Evolutionary conservation across 768 basidiomycete species (phyloP).

Genomic region (Pleurotus giganteus): DNA sequence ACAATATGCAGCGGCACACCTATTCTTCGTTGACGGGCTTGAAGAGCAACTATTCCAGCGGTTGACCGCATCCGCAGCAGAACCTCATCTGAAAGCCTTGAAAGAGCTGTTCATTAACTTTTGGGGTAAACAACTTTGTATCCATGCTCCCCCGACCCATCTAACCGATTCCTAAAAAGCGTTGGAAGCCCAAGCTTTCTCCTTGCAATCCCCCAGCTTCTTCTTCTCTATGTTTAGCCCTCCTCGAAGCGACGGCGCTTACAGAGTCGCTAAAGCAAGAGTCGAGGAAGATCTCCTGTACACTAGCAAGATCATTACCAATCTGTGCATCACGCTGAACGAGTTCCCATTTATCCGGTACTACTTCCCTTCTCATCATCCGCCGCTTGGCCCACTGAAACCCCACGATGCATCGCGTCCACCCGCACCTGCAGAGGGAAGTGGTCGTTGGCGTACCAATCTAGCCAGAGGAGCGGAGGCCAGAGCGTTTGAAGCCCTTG

Average conservation of each 20-base stretch:
- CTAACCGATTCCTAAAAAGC: slow-evolving; percentile 42
- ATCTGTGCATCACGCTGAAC: slow-evolving; percentile 84
- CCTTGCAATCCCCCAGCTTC: slow-evolving; percentile 67
- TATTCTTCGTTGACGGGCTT: slow-evolving; percentile 92
- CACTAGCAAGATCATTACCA: slow-evolving; percentile 72
- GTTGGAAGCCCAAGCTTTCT: slow-evolving; percentile 84
- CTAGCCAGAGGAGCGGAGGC: slow-evolving; percentile 72
- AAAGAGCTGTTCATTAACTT: slow-evolving; percentile 93
- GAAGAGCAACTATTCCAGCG: slow-evolving; percentile 75
- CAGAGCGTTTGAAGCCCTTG: slow-evolving; percentile 65
- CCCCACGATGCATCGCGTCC: slow-evolving; percentile 63
- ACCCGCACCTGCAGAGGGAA: slow-evolving; percentile 61
- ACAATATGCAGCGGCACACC: slow-evolving; percentile 81
- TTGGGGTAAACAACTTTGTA: slow-evolving; percentile 61
- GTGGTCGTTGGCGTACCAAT: slow-evolving; percentile 76
- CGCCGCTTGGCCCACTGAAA: slow-evolving; percentile 81
- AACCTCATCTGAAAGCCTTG: slow-evolving; percentile 70
- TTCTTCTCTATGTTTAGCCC: slow-evolving; percentile 93
- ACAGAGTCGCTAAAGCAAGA: slow-evolving; percentile 65
- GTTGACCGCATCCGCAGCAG: slow-evolving; percentile 72
- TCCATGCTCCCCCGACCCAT: background rate
- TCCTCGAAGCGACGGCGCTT: slow-evolving; percentile 66
- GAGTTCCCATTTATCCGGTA: slow-evolving; percentile 94
- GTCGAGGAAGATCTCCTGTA: slow-evolving; percentile 87
- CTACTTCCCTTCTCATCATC: slow-evolving; percentile 80